phyloP scores from a whole-genome alignment of 2,329 filamentous ascomycete species.

The Aspergillus oerlinghausenensis region DNA sequence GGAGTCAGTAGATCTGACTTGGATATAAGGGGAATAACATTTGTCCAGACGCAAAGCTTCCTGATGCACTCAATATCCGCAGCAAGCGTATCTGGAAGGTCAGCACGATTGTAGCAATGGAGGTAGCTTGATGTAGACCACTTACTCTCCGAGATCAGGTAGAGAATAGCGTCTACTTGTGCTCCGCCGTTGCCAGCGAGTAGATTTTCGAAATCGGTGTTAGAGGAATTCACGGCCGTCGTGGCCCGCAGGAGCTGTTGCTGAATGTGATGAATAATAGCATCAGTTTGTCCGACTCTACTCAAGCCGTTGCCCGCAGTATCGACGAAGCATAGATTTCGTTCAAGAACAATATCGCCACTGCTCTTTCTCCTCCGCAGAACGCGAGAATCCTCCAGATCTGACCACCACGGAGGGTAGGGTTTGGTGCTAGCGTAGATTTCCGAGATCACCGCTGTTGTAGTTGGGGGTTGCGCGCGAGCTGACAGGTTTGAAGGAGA shows the following conservation, averaged over 20 bases:
- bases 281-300: slow-evolving; percentile 50
- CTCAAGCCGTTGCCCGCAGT: slow-evolving; percentile 60
- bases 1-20: slow-evolving; percentile 66
- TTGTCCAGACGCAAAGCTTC: slow-evolving; percentile 67
- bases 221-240: slow-evolving; percentile 58
- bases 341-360: slow-evolving; percentile 74
- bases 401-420: slow-evolving; percentile 86
- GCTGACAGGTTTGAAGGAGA: slow-evolving; percentile 15
- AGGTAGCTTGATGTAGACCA: not conserved
- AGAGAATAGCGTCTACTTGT: slow-evolving; percentile 80
- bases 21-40: slow-evolving; percentile 77
- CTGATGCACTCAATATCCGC: slow-evolving; percentile 69
- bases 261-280: slow-evolving; percentile 68
- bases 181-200: slow-evolving; percentile 77
- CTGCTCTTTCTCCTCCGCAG: slow-evolving; percentile 64
- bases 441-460: slow-evolving; percentile 51
- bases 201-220: slow-evolving; percentile 70
- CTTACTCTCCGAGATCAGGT: slow-evolving; percentile 70
- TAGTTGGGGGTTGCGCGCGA: slow-evolving; percentile 14
- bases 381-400: slow-evolving; percentile 62
- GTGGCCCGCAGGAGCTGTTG: slow-evolving; percentile 61
- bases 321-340: slow-evolving; percentile 92
- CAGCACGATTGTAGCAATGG: not conserved
- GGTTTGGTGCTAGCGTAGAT: slow-evolving; percentile 76
- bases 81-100: slow-evolving; percentile 49